Conservation (phyloP, 371 early-diverging fungal genomes). For the Mucor velutinosus region DNA sequence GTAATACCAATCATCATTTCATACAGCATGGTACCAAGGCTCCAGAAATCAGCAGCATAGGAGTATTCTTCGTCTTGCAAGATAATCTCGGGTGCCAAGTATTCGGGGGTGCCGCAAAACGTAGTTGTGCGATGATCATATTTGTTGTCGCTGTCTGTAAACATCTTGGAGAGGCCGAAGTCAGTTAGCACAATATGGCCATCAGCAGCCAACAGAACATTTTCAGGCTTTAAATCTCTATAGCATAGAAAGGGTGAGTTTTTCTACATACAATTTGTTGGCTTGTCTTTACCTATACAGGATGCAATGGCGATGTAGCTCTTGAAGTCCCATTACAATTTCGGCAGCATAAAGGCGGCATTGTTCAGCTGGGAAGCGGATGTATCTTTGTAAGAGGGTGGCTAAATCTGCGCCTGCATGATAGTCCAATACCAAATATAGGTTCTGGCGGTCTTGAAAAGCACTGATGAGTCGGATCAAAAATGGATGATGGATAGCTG, state of each 20-base stretch:
- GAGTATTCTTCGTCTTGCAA: conserved; percentile 78
- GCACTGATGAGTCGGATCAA: conserved; percentile 89
- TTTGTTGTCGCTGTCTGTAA: conserved; percentile 37
- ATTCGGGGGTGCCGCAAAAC: conserved; percentile 95
- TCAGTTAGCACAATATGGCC: conserved; percentile 78
- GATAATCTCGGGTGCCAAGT: conserved; percentile 88
- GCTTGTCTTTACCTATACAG: conserved; percentile 63
- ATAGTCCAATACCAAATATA: conserved; percentile 92
- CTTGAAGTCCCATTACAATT: conserved; percentile 74
- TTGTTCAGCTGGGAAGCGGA: conserved; percentile 39
- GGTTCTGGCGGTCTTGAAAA: conserved; percentile 87
- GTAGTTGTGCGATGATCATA: conserved; percentile 74
- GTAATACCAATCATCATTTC: conserved; percentile 76
- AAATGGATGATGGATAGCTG: conserved; percentile 82
- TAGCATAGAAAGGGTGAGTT: neutral
- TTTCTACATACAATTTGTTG: too few relatives aligned
- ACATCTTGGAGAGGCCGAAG: conserved; percentile 74
- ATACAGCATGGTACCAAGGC: conserved; percentile 92
- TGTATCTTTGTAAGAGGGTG: conserved; percentile 40
- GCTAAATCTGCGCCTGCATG: conserved; percentile 83
- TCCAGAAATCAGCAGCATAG: conserved; percentile 95
- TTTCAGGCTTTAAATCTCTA: conserved; percentile 71
- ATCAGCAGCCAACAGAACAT: conserved; percentile 63
- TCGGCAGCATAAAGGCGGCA: conserved; percentile 79
- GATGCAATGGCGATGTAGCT: conserved; percentile 76